phyloP scores from a whole-genome alignment of 176 grass and related monocot species.

The Zizania latifolia region DNA sequence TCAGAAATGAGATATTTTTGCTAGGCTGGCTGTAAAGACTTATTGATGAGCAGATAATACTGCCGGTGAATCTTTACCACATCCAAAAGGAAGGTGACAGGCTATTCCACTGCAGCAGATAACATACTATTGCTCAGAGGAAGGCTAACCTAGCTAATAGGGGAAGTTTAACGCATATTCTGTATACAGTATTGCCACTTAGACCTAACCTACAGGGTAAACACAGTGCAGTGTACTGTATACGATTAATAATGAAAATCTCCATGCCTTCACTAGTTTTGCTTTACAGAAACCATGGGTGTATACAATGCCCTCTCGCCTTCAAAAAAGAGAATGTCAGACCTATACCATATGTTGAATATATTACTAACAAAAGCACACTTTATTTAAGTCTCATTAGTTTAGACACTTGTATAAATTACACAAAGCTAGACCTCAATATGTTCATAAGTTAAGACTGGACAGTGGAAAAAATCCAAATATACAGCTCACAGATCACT shows the following conservation, averaged over 20 bases:
- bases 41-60: background rate
- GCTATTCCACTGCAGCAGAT: background rate
- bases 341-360: background rate
- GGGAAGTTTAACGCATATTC: constrained; percentile 1
- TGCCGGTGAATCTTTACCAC: constrained; percentile 25
- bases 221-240: background rate
- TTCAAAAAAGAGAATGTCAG: background rate
- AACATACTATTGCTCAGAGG: background rate
- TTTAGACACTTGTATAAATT: background rate
- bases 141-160: background rate
- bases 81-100: constrained; percentile 31
- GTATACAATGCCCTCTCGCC: background rate
- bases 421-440: background rate
- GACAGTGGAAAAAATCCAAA: background rate
- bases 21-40: background rate
- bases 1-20: background rate
- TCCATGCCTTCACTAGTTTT: background rate
- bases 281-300: background rate
- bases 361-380: background rate
- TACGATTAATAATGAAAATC: background rate
- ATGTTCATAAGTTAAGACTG: background rate
- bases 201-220: constrained; percentile 4
- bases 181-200: constrained; percentile 9
- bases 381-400: background rate
- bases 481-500: background rate